A percentile compares a stretch with the other conserved stretches of the same genome.
These are phyloP conservation scores for Ophiostoma quercus DNA, from an alignment of 2,329 filamentous ascomycete species.

Conservation along the genomic window DNA sequence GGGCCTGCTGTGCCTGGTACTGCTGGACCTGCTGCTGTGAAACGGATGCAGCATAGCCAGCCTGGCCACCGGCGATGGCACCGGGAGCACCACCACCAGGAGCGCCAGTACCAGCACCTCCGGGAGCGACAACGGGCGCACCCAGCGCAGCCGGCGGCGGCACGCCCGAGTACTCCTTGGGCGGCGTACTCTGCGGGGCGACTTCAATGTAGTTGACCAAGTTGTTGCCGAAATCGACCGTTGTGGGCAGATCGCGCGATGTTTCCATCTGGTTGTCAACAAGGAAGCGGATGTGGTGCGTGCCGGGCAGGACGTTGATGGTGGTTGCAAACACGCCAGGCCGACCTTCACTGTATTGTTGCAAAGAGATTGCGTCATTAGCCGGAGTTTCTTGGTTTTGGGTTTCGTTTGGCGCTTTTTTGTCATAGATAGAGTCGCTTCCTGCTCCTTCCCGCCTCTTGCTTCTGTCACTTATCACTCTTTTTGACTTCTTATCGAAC, in stretches of 20 bases:
- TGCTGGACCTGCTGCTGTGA: constrained; percentile 30
- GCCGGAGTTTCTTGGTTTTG: constrained; percentile 2
- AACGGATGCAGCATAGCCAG: background rate
- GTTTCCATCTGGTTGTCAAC: constrained; percentile 92
- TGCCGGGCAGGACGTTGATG: constrained; percentile 82
- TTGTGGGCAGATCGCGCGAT: constrained; percentile 80
- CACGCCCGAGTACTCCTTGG: constrained; percentile 22
- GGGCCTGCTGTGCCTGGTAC: constrained; percentile 25
- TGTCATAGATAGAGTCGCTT: background rate
- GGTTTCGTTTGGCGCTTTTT: background rate
- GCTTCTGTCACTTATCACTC: constrained; percentile 14
- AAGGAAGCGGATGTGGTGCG: constrained; percentile 93
- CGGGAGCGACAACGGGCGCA: constrained; percentile 28
- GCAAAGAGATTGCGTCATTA: constrained; percentile 8
- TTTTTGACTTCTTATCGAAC: background rate
- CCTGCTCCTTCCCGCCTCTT: background rate
- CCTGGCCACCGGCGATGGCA: background rate
- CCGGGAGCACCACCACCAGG: background rate
- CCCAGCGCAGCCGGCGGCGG: background rate
- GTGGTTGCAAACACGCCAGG: constrained; percentile 67
- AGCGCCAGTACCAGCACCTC: constrained; percentile 29
- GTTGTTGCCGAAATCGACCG: constrained; percentile 96
- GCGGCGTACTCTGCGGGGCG: constrained; percentile 63
- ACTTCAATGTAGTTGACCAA: constrained; percentile 98
- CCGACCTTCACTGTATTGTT: constrained; percentile 43